Conservation (phyloP, 148 eudicot genomes). For the Silene conica region DNA sequence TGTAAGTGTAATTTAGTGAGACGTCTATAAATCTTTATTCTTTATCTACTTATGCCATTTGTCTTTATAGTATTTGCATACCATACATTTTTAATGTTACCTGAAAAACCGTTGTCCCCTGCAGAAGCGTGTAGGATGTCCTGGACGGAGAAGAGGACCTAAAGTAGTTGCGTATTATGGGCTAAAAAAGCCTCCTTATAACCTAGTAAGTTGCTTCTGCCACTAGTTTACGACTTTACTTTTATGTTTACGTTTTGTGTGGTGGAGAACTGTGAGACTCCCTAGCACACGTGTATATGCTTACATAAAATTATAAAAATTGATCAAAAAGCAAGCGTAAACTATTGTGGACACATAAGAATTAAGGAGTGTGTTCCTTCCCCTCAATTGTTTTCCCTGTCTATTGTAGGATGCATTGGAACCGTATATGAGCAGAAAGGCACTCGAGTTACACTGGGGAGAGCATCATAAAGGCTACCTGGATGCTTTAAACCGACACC, state of each 20-base stretch:
- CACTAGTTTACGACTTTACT: too few species aligned
- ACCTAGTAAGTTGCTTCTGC: slow-evolving; percentile 54
- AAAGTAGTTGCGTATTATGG: slow-evolving; percentile 69
- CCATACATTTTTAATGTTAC: slow-evolving; percentile 2
- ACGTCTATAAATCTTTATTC: neutral
- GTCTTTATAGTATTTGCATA: neutral
- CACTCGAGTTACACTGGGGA: slow-evolving; percentile 86
- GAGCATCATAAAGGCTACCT: slow-evolving; percentile 71
- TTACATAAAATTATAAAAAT: too few species aligned
- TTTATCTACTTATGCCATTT: neutral
- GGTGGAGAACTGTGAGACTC: too few species aligned
- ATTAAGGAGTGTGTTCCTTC: too few species aligned
- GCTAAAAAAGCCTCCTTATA: slow-evolving; percentile 67
- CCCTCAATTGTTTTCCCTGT: slow-evolving; percentile 1
- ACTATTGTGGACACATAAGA: too few species aligned
- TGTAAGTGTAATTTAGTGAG: neutral
- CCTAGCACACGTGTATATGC: too few species aligned
- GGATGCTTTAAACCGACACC: slow-evolving; percentile 67
- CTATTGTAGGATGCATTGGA: slow-evolving; percentile 79
- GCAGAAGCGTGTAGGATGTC: slow-evolving; percentile 33
- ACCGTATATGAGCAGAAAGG: slow-evolving; percentile 79
- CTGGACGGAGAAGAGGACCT: slow-evolving; percentile 23
- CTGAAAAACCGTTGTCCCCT: neutral
- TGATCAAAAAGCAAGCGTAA: too few species aligned
- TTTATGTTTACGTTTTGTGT: too few species aligned